Percentiles rank a stretch among this genome's conserved stretches.
phyloP scores from a whole-genome alignment of 352 stramenopile genomes.

The Globisporangium spiculum region DNA sequence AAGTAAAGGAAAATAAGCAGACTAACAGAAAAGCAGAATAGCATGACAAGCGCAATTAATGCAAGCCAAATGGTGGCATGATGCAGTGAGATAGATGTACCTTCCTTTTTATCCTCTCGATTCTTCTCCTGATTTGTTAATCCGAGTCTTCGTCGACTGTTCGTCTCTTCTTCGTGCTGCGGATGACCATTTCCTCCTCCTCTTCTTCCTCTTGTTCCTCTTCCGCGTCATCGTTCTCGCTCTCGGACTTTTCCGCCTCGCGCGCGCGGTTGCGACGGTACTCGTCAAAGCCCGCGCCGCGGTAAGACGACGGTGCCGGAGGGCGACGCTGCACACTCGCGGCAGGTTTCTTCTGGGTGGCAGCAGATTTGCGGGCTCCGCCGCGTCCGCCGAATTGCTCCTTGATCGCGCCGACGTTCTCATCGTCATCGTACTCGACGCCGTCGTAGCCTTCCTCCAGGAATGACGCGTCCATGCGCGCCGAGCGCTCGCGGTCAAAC shows the following conservation, averaged over 20 bases:
- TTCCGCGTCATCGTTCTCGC: constrained; percentile 56
- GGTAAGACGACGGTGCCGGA: constrained; percentile 28
- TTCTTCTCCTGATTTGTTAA: constrained; percentile 21
- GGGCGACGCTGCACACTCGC: constrained; percentile 32
- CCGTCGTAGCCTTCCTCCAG: constrained; percentile 76
- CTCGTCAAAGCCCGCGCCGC: constrained; percentile 76
- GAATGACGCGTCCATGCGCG: constrained; percentile 81
- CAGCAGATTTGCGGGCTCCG: constrained; percentile 36
- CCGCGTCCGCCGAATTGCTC: constrained; percentile 72
- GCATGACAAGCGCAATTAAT: background rate
- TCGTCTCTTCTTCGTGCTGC: constrained; percentile 72
- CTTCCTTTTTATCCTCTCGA: background rate
- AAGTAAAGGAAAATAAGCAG: constrained; percentile 25
- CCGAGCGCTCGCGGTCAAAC: constrained; percentile 67
- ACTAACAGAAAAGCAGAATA: background rate
- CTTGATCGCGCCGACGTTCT: constrained; percentile 83
- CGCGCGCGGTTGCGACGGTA: constrained; percentile 57
- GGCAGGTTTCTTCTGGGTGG: constrained; percentile 25
- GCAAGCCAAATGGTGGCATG: background rate
- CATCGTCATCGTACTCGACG: constrained; percentile 80
- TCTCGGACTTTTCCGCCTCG: constrained; percentile 66
- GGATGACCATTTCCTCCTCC: constrained; percentile 72
- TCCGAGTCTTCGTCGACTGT: constrained; percentile 85
- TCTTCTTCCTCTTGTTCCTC: constrained; percentile 76
- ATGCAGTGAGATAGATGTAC: background rate